Evolutionary conservation across 2,329 filamentous ascomycete species (phyloP).

Genomic region (Nakataea oryzae): DNA sequence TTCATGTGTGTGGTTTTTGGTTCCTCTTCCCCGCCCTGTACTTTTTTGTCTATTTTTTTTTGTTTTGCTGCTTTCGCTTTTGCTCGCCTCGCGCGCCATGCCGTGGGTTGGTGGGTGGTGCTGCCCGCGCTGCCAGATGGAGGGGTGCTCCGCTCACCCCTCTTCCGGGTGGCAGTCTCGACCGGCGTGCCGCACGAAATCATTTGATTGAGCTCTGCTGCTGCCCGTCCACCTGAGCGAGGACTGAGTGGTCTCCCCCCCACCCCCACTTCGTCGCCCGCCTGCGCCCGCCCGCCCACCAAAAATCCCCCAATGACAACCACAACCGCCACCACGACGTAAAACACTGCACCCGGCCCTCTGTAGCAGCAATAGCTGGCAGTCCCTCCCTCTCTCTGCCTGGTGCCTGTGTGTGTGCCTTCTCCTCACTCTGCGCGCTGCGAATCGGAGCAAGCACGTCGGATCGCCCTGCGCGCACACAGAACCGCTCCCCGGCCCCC

Average conservation of each 20-base stretch:
- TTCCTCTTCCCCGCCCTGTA: background rate
- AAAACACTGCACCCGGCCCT: background rate
- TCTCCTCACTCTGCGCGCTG: background rate
- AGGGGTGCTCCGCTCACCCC: background rate
- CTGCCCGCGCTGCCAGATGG: background rate
- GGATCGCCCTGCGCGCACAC: background rate
- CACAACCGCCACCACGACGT: background rate
- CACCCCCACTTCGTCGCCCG: background rate
- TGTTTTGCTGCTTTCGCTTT: background rate
- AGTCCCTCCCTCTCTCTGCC: background rate
- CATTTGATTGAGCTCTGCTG: background rate
- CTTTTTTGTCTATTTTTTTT: no score
- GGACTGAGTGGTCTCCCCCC: background rate
- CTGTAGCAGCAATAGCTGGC: background rate
- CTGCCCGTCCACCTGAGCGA: background rate
- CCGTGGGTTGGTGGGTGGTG: no score
- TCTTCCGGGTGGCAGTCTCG: background rate
- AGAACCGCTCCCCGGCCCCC: background rate
- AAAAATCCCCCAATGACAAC: background rate
- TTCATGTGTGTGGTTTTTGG: no score
- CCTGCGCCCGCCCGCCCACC: background rate
- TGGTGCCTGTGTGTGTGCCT: background rate
- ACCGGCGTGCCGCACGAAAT: background rate
- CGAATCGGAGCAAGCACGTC: background rate
- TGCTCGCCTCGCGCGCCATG: background rate